Base-by-base conservation (phyloP, 352 stramenopile species). In the Pythium angustatum region DNA sequence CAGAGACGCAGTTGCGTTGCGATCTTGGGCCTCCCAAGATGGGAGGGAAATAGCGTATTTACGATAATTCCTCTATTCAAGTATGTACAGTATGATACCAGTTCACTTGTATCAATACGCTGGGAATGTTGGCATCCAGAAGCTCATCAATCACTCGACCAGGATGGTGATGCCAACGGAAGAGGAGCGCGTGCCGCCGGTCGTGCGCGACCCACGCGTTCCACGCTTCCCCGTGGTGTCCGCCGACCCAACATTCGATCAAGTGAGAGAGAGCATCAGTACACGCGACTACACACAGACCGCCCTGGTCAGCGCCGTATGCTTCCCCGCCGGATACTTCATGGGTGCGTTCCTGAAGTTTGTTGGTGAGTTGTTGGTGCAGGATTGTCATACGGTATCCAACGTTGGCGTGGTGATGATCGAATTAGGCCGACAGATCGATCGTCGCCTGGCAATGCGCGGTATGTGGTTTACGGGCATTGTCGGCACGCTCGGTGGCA, bases 381-480 rank as follows among this genome's bases (percentile, higher is more conserved):
- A 7, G 26, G 3, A 28, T 21, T 27, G 40, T 5, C 40, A 14
- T 14, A 27, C 6, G 26, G 19, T 1, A 38, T 38, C 33, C 33
- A 7, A 38, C 14, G 7, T 38, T 47, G 11, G 2, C n/a, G 40
- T 47, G 24, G 5, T 28, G 40, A 27, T 47, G 19, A 21, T 19
- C n/a, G 24, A 3, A 40, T 34, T 57, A 93, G 84, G 68, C 36
- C 70, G 71, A 11, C 78, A 93, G 33, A 72, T 93, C 52, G 79
- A 88, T 57, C 73, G 71, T 8, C 80, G 68, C 15, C 53, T 93
- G 62, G 85, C 82, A 10, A 63, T 76, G n/a, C 81, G 75, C 0
- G 80, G 77, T n/a, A 88, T 91, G 79, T 80, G 69, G 66, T 90
- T 93, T 69, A 91, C 80, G 9, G 86, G 86, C 33, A 68, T 93